A percentile compares a stretch with the other conserved stretches of the same genome.
phyloP scores from a whole-genome alignment of 495 filamentous ascomycete species.

The Bathelium albidoporum region DNA sequence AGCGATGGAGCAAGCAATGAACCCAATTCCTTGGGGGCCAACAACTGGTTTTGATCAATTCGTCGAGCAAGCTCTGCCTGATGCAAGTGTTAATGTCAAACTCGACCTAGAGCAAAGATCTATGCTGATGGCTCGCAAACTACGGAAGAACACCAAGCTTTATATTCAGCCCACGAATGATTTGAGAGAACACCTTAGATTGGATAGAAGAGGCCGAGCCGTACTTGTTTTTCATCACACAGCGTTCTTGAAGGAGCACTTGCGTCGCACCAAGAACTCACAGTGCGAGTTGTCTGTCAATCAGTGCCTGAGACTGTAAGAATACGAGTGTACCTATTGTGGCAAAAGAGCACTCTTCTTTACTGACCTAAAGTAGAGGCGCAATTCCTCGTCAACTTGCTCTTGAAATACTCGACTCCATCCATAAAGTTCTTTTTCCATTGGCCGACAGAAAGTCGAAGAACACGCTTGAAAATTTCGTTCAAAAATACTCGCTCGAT shows the following conservation, averaged over 20 bases:
- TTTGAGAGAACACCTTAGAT: not conserved
- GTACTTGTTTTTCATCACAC: not conserved
- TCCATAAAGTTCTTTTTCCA: not conserved
- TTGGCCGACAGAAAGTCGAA: not conserved
- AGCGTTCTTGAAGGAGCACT: not conserved
- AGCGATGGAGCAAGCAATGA: not conserved
- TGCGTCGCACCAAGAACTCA: not conserved
- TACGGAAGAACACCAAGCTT: not conserved
- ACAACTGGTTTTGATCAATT: not conserved
- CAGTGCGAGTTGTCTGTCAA: not conserved
- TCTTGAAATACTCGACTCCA: conserved; percentile 2
- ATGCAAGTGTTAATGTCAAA: not conserved
- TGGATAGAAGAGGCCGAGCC: not conserved
- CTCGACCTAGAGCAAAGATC: not conserved
- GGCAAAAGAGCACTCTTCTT: not conserved
- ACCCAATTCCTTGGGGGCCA: not conserved
- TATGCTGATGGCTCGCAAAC: not conserved
- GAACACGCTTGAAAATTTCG: not conserved
- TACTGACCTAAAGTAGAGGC: not conserved
- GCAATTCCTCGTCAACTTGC: not conserved
- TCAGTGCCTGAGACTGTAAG: not conserved
- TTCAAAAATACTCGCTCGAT: not conserved
- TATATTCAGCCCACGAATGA: not conserved
- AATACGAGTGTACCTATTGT: not conserved
- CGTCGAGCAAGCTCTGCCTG: not conserved